Base-by-base conservation (phyloP, 1,139 yeast genomes). In the Protomyces gravidus region DNA sequence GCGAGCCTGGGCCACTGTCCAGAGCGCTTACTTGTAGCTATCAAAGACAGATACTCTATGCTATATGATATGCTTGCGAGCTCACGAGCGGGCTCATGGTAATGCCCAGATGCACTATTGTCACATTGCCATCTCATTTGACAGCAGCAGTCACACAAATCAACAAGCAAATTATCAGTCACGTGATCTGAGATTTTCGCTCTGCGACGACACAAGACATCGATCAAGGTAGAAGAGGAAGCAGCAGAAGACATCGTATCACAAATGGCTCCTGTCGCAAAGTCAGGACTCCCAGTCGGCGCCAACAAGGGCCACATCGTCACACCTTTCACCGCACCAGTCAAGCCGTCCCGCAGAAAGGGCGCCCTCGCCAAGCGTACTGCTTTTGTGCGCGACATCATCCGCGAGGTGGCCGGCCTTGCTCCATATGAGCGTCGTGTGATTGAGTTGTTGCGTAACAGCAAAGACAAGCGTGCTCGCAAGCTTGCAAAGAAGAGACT, bases 391-490 rank as follows among this genome's bases (percentile, higher is more conserved):
- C 88, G 98, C 80, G 82, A 85, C 75, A 81, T 94, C 70, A 95
- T 92, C 79, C 85, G 85, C 77, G 99, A 94, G 82, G 97, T 94
- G 74, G 82, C 96, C 70, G 98, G 98, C 58, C 85, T 90, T 76
- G 97, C 99, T 71, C 98, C 99, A 80, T 94, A 94, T 81, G 98
- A 94, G 83, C 90, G 97, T 84, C 90, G 99, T 83, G 85, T 92
- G 78, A 86, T 94, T 75, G 99, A 94, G 82, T 85, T 94, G 82
- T 84, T 94, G 86, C 92, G 98, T 85, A 94, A 94, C 83, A 92
- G 97, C 76, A 96, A 96, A 85, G 99, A 94, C 83, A 94, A 94
- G 95, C 94, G 98, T 84, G 98, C 99, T 72, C 89, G 94, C 88
- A 94, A 94, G 89, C 90, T 94, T 77, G 97, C 97, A 71, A 94